A percentile compares a stretch with the other conserved stretches of the same genome.
These are phyloP conservation scores for Phytophthora brassicae DNA, from an alignment of 352 stramenopile species.

Conservation along the genomic window DNA sequence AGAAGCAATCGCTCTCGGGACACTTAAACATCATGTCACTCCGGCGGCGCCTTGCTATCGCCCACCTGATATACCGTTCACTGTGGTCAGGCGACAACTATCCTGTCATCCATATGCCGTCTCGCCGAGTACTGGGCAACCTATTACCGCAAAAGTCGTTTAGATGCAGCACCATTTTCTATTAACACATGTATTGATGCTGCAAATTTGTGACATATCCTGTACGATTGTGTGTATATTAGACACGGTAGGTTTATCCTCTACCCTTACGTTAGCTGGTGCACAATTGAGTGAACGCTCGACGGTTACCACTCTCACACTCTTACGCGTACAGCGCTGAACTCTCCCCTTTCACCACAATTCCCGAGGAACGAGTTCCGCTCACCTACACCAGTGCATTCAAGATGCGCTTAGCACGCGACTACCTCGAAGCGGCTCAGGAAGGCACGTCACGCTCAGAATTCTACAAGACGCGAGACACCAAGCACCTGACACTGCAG, in stretches of 20 bases:
- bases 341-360: background rate
- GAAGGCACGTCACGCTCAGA: background rate
- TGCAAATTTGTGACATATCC: background rate
- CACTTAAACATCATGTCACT: too few relatives aligned
- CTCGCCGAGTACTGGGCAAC: too few relatives aligned
- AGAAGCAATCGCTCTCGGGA: too few relatives aligned
- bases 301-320: background rate
- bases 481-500: background rate
- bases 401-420: background rate
- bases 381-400: background rate
- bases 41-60: too few relatives aligned
- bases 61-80: too few relatives aligned
- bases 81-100: too few relatives aligned
- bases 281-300: background rate
- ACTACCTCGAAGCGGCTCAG: background rate
- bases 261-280: background rate
- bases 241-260: background rate
- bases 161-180: background rate
- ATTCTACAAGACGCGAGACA: background rate
- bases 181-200: background rate
- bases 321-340: background rate
- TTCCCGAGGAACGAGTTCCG: background rate
- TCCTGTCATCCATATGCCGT: too few relatives aligned
- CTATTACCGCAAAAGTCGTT: background rate
- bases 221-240: background rate